A percentile compares a stretch with the other conserved stretches of the same genome.
These are phyloP conservation scores for Eimeria acervulina DNA, from an alignment of 169 alveolate genomes.

Conservation along the genomic window DNA sequence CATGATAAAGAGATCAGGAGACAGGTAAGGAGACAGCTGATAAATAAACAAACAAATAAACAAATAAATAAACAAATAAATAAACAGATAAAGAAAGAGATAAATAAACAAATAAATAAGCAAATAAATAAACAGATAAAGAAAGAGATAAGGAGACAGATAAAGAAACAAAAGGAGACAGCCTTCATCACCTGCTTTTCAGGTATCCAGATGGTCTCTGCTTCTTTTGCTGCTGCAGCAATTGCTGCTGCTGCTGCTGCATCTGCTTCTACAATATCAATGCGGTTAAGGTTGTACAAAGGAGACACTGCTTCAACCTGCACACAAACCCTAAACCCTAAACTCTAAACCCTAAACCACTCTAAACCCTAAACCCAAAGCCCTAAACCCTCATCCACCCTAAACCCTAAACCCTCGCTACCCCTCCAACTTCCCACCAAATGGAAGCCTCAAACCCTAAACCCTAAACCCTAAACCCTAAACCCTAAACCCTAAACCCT, in stretches of 20 bases:
- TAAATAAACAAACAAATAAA: not conserved
- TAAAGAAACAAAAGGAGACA: not conserved
- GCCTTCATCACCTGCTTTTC: slow-evolving; percentile 27
- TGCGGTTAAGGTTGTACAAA: too few relatives aligned
- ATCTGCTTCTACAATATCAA: not conserved
- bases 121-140: not conserved
- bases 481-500: not conserved
- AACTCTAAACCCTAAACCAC: not conserved
- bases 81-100: not conserved
- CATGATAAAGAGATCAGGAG: too few relatives aligned
- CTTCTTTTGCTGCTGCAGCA: not conserved
- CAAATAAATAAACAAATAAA: not conserved
- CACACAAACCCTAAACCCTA: not conserved
- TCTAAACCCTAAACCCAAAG: not conserved
- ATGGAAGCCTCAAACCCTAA: not conserved
- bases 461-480: not conserved
- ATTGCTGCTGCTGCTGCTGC: not conserved
- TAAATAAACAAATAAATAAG: not conserved
- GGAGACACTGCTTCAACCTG: not conserved
- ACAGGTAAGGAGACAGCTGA: not conserved
- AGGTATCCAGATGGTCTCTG: slow-evolving; percentile 13
- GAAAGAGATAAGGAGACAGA: not conserved
- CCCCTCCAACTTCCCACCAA: too few relatives aligned
- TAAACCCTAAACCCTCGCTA: too few relatives aligned
- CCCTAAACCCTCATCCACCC: not conserved